Evolutionary conservation across 108 stramenopile genomes (phyloP).

Genomic region (Cyclotella atomus): DNA sequence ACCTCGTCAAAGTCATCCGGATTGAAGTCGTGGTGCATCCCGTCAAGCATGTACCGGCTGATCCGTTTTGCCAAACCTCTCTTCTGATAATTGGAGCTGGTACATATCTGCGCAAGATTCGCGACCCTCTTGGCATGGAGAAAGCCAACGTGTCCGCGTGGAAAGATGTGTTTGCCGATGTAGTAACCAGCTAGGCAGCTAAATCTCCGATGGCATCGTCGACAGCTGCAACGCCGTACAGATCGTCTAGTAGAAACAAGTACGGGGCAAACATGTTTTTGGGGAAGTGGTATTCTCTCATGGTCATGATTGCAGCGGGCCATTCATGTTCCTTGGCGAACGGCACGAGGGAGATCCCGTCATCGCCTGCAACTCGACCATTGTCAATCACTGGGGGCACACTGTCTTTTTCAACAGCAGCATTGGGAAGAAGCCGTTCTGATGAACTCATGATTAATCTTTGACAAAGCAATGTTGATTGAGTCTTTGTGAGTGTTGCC

Average conservation of each 20-base stretch:
- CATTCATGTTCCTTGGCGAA: neutral
- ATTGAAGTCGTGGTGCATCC: neutral
- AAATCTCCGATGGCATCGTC: neutral
- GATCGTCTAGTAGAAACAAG: neutral
- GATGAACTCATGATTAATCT: neutral
- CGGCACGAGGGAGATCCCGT: neutral
- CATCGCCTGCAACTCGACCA: neutral
- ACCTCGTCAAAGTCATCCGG: neutral
- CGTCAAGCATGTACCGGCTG: neutral
- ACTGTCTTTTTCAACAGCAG: neutral
- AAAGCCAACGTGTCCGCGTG: neutral
- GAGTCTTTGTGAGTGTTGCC: no score
- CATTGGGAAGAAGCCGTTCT: neutral
- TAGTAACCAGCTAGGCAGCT: neutral
- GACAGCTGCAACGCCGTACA: neutral
- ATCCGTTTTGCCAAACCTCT: neutral
- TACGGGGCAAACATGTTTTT: neutral
- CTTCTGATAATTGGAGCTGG: neutral
- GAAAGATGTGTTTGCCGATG: neutral
- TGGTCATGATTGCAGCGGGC: neutral
- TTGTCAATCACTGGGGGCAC: neutral
- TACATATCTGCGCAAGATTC: neutral
- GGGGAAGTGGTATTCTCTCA: neutral
- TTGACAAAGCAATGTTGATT: no score
- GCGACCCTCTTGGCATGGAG: neutral